These are phyloP conservation scores for Gossypium thurberi DNA, from an alignment of 345 rosid species.

Conservation along the genomic window DNA sequence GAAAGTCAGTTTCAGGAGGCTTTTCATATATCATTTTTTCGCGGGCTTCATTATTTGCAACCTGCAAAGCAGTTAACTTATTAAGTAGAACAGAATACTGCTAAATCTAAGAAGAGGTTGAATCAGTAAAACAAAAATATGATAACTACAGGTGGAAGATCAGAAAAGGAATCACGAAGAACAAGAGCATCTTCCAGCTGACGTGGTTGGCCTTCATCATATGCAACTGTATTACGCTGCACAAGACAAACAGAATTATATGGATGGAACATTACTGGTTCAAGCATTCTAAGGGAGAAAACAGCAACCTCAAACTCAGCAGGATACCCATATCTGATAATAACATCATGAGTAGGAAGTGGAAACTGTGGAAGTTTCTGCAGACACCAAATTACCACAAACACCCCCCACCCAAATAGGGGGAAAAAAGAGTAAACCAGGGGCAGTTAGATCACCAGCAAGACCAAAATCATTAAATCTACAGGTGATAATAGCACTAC, in stretches of 20 bases:
- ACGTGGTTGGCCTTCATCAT: constrained; percentile 64
- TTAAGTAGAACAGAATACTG: neutral
- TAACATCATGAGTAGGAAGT: constrained; percentile 86
- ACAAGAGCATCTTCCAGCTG: constrained; percentile 59
- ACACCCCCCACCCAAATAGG: neutral
- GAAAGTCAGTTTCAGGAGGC: constrained; percentile 78
- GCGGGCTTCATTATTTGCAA: constrained; percentile 40
- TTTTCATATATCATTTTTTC: constrained; percentile 51
- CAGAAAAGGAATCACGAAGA: constrained; percentile 83
- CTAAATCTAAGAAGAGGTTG: constrained; percentile 8
- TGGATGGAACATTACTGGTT: constrained; percentile 2
- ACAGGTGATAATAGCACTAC: neutral
- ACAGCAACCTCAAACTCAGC: constrained; percentile 68
- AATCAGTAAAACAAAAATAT: constrained; percentile 14
- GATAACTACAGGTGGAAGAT: constrained; percentile 70
- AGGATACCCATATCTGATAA: constrained; percentile 82
- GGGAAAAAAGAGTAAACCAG: neutral
- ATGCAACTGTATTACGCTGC: constrained; percentile 93
- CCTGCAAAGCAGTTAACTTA: constrained; percentile 35
- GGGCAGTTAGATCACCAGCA: constrained; percentile 13
- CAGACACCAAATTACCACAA: constrained; percentile 4
- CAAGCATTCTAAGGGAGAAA: neutral
- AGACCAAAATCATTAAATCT: constrained; percentile 2
- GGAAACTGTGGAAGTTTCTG: constrained; percentile 95
- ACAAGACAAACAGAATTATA: constrained; percentile 22